Evolutionary conservation across 192 early-diverging fungal genomes (phyloP).

Genomic region (Entomortierella parvispora): DNA sequence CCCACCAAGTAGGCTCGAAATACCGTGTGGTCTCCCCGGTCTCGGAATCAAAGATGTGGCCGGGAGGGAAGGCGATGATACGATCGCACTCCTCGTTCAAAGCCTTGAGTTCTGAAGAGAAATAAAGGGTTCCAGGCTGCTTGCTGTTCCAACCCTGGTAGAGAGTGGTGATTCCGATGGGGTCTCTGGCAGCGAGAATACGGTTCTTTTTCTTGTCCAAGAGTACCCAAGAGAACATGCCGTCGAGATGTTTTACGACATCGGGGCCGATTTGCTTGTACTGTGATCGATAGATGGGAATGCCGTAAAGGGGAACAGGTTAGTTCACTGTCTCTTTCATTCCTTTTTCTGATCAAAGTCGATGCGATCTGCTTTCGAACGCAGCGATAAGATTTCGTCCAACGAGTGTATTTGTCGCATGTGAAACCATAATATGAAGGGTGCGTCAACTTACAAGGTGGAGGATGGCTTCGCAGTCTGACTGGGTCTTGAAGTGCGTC

Average conservation of each 20-base stretch:
- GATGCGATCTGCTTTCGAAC: background rate
- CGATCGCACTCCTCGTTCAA: slow-evolving; percentile 97
- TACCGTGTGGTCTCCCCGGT: slow-evolving; percentile 84
- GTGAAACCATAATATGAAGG: too few relatives aligned
- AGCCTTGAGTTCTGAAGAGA: slow-evolving; percentile 95
- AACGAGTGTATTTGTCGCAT: too few relatives aligned
- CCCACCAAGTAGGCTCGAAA: slow-evolving; percentile 94
- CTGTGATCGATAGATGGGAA: slow-evolving; percentile 51
- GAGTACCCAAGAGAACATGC: slow-evolving; percentile 97
- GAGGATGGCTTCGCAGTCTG: slow-evolving; percentile 98
- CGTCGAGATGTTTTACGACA: slow-evolving; percentile 89
- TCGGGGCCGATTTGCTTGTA: slow-evolving; percentile 88
- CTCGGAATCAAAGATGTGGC: slow-evolving; percentile 88
- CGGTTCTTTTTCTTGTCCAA: slow-evolving; percentile 84
- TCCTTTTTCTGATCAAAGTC: background rate
- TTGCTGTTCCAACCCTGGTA: slow-evolving; percentile 91
- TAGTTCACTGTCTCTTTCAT: background rate
- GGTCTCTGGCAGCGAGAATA: slow-evolving; percentile 94
- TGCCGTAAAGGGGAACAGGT: background rate
- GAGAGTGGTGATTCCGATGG: slow-evolving; percentile 97
- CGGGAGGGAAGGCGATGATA: slow-evolving; percentile 97
- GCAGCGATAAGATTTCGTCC: too few relatives aligned
- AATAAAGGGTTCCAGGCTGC: slow-evolving; percentile 89
- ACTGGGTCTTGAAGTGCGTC: slow-evolving; percentile 91
- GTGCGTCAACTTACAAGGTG: slow-evolving; percentile 72